Percentiles rank a stretch among this genome's conserved stretches.
phyloP scores from a whole-genome alignment of 768 basidiomycete species.

The Pulveroboletus sp. region DNA sequence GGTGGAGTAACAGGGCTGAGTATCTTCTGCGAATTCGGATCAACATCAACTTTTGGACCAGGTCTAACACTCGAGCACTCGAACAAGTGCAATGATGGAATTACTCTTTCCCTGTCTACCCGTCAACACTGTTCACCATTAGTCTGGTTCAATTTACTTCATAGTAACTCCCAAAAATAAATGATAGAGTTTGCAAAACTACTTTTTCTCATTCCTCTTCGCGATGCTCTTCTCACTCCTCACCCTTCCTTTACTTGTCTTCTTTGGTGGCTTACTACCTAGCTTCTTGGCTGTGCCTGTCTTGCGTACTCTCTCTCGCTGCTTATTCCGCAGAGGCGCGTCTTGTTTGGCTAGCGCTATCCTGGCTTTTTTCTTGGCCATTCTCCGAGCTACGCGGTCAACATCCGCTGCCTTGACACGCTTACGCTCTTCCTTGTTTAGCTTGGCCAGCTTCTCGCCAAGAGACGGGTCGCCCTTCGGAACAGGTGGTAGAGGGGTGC shows the following conservation, averaged over 20 bases:
- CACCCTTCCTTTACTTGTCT: slow-evolving; percentile 41
- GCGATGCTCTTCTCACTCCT: slow-evolving; percentile 50
- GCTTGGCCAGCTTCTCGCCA: slow-evolving; percentile 68
- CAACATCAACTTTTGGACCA: no score
- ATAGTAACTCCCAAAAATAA: not conserved
- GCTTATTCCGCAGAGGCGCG: slow-evolving; percentile 36
- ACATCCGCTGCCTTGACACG: slow-evolving; percentile 71
- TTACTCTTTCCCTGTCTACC: not conserved
- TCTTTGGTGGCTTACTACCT: slow-evolving; percentile 12
- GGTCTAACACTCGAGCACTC: no score
- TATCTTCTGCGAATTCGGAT: no score
- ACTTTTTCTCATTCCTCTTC: slow-evolving; percentile 61
- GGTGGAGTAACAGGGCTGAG: no score
- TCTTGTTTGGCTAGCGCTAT: slow-evolving; percentile 43
- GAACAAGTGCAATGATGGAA: no score
- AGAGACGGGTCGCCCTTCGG: slow-evolving; percentile 82
- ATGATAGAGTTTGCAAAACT: not conserved
- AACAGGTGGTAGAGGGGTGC: slow-evolving; percentile 13
- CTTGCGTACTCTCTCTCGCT: slow-evolving; percentile 48
- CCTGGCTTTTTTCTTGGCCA: slow-evolving; percentile 87
- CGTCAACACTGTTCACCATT: not conserved
- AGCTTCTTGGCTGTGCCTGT: slow-evolving; percentile 22
- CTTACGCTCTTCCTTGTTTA: slow-evolving; percentile 86
- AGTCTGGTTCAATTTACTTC: not conserved
- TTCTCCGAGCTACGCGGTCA: slow-evolving; percentile 73